A percentile compares a stretch with the other conserved stretches of the same genome.
These are phyloP conservation scores for Termitomyces sp. DNA, from an alignment of 768 basidiomycete species.

Conservation along the genomic window DNA sequence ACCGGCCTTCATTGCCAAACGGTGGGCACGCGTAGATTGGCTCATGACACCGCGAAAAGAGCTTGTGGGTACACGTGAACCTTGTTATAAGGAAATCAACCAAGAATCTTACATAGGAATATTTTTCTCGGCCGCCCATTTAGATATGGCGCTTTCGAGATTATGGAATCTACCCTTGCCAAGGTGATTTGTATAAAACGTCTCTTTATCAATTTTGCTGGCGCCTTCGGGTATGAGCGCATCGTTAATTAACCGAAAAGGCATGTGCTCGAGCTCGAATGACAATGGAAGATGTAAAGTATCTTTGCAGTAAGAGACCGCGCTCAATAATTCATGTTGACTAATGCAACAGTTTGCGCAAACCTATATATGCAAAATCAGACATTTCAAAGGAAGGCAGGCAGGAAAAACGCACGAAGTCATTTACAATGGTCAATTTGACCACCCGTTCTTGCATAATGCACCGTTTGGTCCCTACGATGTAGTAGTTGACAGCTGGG, in stretches of 20 bases:
- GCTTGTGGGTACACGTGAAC: conserved; percentile 27
- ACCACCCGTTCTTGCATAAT: conserved; percentile 38
- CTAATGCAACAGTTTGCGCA: conserved; percentile 50
- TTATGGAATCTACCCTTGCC: conserved; percentile 45
- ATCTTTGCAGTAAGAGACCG: conserved; percentile 43
- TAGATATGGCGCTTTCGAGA: conserved; percentile 37
- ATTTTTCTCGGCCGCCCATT: conserved; percentile 52
- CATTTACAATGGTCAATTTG: conserved; percentile 43
- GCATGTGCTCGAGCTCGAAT: conserved; percentile 48
- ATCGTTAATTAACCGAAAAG: conserved; percentile 41
- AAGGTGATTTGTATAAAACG: conserved; percentile 40
- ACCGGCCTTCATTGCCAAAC: conserved; percentile 66
- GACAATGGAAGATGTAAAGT: conserved; percentile 40
- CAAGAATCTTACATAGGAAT: conserved; percentile 45
- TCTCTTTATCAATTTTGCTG: conserved; percentile 33
- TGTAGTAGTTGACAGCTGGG: neutral
- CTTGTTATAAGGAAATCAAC: neutral
- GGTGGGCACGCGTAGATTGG: conserved; percentile 66
- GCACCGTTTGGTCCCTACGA: conserved; percentile 7
- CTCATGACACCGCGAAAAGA: conserved; percentile 54
- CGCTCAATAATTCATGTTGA: conserved; percentile 46
- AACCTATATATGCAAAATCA: conserved; percentile 23
- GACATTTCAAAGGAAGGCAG: conserved; percentile 2
- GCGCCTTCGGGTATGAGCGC: conserved; percentile 30
- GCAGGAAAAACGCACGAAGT: conserved; percentile 30